Base-by-base conservation (phyloP, 768 basidiomycete genomes). In the Pseudohyphozyma bogoriensis region DNA sequence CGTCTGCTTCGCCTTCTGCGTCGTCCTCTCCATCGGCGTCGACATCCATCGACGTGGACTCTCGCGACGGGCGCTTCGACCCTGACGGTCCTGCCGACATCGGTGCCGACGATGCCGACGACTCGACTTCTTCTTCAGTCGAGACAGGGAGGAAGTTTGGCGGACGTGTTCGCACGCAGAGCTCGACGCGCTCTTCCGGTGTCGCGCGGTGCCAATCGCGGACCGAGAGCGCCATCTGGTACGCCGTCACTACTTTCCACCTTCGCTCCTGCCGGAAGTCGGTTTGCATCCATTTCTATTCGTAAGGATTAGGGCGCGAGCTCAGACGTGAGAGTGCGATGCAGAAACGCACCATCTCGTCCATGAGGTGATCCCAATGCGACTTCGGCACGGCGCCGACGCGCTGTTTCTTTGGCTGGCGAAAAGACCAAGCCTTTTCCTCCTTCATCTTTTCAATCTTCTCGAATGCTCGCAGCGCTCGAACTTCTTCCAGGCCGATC, bases 331-430 rank as follows among this genome's bases (percentile, higher is more conserved):
- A 50, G 26, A 46, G 37, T 31, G n/a, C 39, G 24, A 18, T 15
- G 37, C 22, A 39, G 29, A 32, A 24, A 76, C 81, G 67, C 56
- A 88, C 89, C 90, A 96, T 90, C 74, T 99, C 95, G 62, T 97
- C 93, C 73, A 99, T 75, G 36, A 99, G 78, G 73, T 91, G 87
- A 72, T 97, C 95, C 89, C 89, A 92, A 70, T 96, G 90, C 1
- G 85, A 82, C 75, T 92, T 95, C 3, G 78, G 76, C 2, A 84
- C 83, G 26, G 85, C 83, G 22, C 90, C 79, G 32, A 83, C 85
- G 60, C 87, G 79, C 70, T 92, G 88, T 74, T 91, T 93, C 75
- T 93, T 96, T 13, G 91, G 90, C 70, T 99, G 95, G 55, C 93
- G 77, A 68, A 93, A 88, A 66, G 86, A 86, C 93, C 95, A 99